Evolutionary conservation across 192 early-diverging fungal species (phyloP), one percentile per base, ranked within the genome.

Genomic region (Irineochytrium annulatum): DNA sequence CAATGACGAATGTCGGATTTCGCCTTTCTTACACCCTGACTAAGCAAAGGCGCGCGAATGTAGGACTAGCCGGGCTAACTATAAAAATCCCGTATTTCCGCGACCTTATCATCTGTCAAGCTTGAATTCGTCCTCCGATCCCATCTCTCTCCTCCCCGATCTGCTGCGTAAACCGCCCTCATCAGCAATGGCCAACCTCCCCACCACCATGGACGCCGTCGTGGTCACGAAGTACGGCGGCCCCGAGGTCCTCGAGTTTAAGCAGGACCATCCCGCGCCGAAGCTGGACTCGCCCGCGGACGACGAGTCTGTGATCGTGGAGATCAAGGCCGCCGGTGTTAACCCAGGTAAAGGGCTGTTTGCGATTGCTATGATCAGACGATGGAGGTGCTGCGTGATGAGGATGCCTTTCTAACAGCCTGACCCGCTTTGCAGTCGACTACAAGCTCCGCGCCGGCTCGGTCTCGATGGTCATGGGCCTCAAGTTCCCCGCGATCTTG

Each of bases 401-500:
- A 24, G 37, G 8, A 41, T 41, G 11, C n/a, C 37, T 41, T 13
- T 13, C 37, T n/a, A 8, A 41, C n/a, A 41, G 37, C n/a, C n/a
- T 41, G n/a, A n/a, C 13, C 16, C 30, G 41, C 41, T 19, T 16
- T 48, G 59, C 65, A 26, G 65, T 67, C 3, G 65, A 67, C 27
- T 67, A 60, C 57, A 67, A 67, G 27, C 29, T 55, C 20, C 26
- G 65, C 31, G 46, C 51, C 32, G 65, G 65, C 26, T 39, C 48
- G 34, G 24, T 67, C 11, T 34, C 56, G 17, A 8, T 30, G 4
- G 17, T 54, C 13, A 26, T 67, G 45, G 3, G 5, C 3, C 11
- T 67, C 8, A 20, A 11, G n/a, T 33, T 69, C 28, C 67, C 67
- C 13, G 60, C 67, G 4, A 68, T 68, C 33, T 54, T 67, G 17